These are phyloP conservation scores for Trichoderma afroharzianum DNA, from an alignment of 2,329 filamentous ascomycete genomes.

Conservation along the genomic window DNA sequence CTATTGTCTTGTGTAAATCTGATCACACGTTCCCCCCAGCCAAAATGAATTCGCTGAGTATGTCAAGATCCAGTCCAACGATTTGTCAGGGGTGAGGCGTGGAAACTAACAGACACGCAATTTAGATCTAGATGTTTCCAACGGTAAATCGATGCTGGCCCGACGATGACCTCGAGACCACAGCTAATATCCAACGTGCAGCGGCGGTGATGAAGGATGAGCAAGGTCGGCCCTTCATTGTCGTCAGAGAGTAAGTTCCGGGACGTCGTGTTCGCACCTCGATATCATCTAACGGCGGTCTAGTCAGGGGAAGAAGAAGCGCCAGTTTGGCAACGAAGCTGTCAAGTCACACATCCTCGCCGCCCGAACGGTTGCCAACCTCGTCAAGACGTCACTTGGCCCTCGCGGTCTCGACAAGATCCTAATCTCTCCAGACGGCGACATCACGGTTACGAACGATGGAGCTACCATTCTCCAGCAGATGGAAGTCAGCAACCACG, in stretches of 20 bases:
- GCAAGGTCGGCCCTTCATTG: slow-evolving; percentile 93
- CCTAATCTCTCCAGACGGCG: slow-evolving; percentile 94
- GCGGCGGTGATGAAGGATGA: slow-evolving; percentile 90
- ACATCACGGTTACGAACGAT: slow-evolving; percentile 99
- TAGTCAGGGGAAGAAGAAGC: slow-evolving; percentile 96
- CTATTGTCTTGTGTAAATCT: slow-evolving; percentile 23
- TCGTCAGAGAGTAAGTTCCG: slow-evolving; percentile 84
- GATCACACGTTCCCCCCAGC: slow-evolving; percentile 26
- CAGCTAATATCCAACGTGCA: slow-evolving; percentile 31
- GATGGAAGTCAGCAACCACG: slow-evolving; percentile 99
- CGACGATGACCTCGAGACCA: slow-evolving; percentile 4
- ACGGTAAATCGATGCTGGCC: slow-evolving; percentile 55
- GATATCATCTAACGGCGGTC: slow-evolving; percentile 22
- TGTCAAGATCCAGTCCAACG: slow-evolving; percentile 27
- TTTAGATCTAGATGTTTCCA: slow-evolving; percentile 76
- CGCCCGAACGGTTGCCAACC: slow-evolving; percentile 91
- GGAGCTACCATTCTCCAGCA: slow-evolving; percentile 94
- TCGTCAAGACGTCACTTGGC: slow-evolving; percentile 94
- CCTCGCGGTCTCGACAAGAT: slow-evolving; percentile 98
- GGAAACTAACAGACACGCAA: slow-evolving; percentile 33
- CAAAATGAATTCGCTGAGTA: slow-evolving; percentile 39
- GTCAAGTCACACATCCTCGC: slow-evolving; percentile 98
- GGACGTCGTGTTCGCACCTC: neutral
- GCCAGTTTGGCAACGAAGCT: slow-evolving; percentile 92
- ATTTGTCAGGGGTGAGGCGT: slow-evolving; percentile 24